Evolutionary conservation across 345 rosid genomes (phyloP), one percentile per base, ranked within the genome.

Genomic region (Ceriops zippeliana): DNA sequence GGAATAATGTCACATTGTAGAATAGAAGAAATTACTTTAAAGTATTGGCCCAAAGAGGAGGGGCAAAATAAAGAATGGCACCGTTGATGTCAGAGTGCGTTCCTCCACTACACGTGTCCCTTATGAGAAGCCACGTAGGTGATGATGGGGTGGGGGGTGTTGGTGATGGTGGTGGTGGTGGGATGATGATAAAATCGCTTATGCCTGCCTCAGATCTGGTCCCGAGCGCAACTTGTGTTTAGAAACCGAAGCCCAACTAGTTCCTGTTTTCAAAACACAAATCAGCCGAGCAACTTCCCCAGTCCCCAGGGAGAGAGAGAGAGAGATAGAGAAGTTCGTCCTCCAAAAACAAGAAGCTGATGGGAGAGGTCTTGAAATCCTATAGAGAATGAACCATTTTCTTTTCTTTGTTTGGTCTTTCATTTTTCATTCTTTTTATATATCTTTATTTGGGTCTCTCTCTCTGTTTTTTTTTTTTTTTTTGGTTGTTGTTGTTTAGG

Each of bases 321-420:
- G 49, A 42, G 49, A 42, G 13, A 42, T 13, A 42, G 19, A 2
- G 49, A 42, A 42, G 49, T 42, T 13, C 5, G 49, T 42, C 49
- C 15, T 13, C 22, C 10, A 28, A 52, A 35, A 52, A 49, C 30
- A 28, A 46, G 19, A 28, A 46, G 19, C 66, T 80, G 84, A 86
- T 90, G 93, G 91, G 90, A 38, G 90, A 90, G 89, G 93, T 90
- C 53, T 54, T 63, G 19, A 21, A 61, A 51, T 17, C 30, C 56
- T n/a, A 35, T 10, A 20, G 20, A 24, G 26, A 24, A 24, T 47
- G 20, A 49, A 16, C 21, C 32, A 65, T 60, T 38, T 32, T 31
- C 28, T 38, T 38, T 10, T 32, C 9, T 47, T 10, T 16, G 17
- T 52, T 16, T 58, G 8, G 5, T 19, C 52, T 63, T 63, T 16